Evolutionary conservation across 148 eudicot genomes (phyloP).

Genomic region (Heliosperma pusillum): DNA sequence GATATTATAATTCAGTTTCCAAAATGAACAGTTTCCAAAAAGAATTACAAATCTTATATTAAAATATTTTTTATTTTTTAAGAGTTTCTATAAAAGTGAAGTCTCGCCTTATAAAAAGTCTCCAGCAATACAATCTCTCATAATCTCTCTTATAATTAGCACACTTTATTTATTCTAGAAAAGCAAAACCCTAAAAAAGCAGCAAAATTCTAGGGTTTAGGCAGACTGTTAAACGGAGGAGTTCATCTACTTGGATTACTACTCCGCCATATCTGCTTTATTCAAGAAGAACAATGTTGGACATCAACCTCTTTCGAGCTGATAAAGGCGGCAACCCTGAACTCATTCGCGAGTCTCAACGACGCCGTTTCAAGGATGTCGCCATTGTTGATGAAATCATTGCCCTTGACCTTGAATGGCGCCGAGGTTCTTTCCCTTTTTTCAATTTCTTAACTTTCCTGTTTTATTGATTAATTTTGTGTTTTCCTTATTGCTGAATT

Average conservation of each 20-base stretch:
- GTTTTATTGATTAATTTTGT: not conserved
- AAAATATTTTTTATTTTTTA: too few relatives aligned
- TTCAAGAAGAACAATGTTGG: constrained; percentile 34
- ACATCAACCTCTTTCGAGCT: constrained; percentile 77
- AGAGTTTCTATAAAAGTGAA: too few relatives aligned
- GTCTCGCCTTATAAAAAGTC: too few relatives aligned
- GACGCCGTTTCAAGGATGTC: constrained; percentile 65
- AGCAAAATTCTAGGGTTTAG: not conserved
- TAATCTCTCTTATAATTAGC: too few relatives aligned
- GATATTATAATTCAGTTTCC: too few relatives aligned
- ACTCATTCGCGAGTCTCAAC: constrained; percentile 73
- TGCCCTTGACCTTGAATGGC: constrained; percentile 63
- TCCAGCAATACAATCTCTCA: too few relatives aligned
- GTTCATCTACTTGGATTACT: not conserved
- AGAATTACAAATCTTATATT: too few relatives aligned
- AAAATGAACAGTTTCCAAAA: too few relatives aligned
- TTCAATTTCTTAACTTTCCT: not conserved
- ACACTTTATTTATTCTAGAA: too few relatives aligned
- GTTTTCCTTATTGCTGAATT: too few relatives aligned
- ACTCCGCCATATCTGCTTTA: not conserved
- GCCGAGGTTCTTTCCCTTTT: constrained; percentile 37
- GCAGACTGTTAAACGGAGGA: not conserved
- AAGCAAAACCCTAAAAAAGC: not conserved
- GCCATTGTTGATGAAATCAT: constrained; percentile 74
- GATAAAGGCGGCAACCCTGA: constrained; percentile 84